Evolutionary conservation across 2,329 filamentous ascomycete species (phyloP).

Genomic region (Escovopsis weberi): DNA sequence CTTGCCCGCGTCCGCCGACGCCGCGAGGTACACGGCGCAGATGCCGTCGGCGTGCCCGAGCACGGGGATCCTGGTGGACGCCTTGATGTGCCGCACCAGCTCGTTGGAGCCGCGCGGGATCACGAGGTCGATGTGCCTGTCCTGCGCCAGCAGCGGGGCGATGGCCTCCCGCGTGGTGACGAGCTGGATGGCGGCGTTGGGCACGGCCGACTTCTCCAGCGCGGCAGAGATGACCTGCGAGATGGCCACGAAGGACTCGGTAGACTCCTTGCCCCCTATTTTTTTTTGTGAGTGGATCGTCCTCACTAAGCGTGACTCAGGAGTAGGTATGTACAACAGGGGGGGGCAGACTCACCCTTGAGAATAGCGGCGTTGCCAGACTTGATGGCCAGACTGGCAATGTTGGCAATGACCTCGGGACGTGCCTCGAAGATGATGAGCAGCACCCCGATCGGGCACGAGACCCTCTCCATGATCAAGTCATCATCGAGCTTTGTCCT

Average conservation of each 20-base stretch:
- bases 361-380: conserved; percentile 94
- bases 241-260: conserved; percentile 86
- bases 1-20: conserved; percentile 57
- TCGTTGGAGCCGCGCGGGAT: conserved; percentile 88
- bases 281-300: background rate
- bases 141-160: conserved; percentile 70
- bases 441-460: conserved; percentile 91
- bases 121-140: conserved; percentile 83
- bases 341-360: conserved; percentile 45
- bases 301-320: background rate
- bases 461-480: conserved; percentile 72
- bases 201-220: conserved; percentile 57
- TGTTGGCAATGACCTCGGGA: conserved; percentile 96
- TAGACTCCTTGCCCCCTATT: conserved; percentile 83
- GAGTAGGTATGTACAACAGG: background rate
- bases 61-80: conserved; percentile 84
- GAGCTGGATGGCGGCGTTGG: conserved; percentile 78
- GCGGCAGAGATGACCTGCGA: conserved; percentile 70
- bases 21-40: conserved; percentile 74
- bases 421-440: conserved; percentile 97
- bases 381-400: conserved; percentile 88
- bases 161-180: conserved; percentile 89
- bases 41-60: conserved; percentile 92
- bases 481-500: conserved; percentile 77
- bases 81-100: conserved; percentile 78